phyloP scores from a whole-genome alignment of 179 eudicot genomes.

The Pouteria campechiana region DNA sequence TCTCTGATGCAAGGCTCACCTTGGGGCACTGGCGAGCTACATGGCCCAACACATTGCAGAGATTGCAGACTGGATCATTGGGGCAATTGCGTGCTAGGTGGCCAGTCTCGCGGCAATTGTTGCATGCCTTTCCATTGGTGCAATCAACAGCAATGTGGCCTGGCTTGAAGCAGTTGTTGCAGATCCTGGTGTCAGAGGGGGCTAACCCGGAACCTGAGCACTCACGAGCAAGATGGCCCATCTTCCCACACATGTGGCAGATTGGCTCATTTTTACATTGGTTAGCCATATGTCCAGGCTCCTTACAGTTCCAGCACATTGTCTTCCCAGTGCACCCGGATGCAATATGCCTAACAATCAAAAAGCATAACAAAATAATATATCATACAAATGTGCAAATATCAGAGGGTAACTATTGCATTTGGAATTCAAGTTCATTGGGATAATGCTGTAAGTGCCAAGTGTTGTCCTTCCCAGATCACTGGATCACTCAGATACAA shows the following conservation, averaged over 20 bases:
- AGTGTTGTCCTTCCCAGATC: too few species aligned
- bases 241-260: conserved; percentile 56
- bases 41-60: conserved; percentile 46
- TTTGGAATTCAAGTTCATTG: too few species aligned
- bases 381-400: background rate
- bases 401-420: too few species aligned
- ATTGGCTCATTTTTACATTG: conserved; percentile 51
- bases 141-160: conserved; percentile 48
- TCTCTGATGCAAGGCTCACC: conserved; percentile 8
- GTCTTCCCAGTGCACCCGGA: conserved; percentile 59
- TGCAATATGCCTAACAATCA: conserved; percentile 46
- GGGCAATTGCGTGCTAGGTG: conserved; percentile 64
- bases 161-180: conserved; percentile 57
- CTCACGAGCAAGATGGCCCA: conserved; percentile 59
- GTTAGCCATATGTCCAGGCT: conserved; percentile 53
- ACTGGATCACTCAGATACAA: too few species aligned
- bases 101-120: conserved; percentile 61
- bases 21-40: conserved; percentile 53
- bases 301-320: conserved; percentile 73
- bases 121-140: conserved; percentile 65
- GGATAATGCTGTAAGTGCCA: too few species aligned
- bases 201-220: conserved; percentile 36
- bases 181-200: conserved; percentile 34
- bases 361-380: background rate
- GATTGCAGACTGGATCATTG: conserved; percentile 48